Evolutionary conservation across 371 early-diverging fungal species (phyloP).

Genomic region (Nematocida major): DNA sequence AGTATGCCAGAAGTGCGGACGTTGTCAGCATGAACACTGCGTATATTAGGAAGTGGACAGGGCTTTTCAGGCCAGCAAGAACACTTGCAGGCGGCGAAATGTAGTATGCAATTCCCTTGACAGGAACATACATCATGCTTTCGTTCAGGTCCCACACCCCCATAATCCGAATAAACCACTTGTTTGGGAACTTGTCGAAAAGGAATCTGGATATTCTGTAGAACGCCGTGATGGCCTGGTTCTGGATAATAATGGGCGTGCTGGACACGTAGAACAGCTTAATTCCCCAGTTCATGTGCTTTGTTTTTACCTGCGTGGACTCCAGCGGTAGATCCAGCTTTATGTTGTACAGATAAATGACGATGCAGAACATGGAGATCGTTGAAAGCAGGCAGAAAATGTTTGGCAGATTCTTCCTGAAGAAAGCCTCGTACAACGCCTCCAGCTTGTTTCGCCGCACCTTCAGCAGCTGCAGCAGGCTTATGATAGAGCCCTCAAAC

Average conservation of each 20-base stretch:
- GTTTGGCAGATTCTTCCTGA: constrained; percentile 89
- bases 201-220: constrained; percentile 90
- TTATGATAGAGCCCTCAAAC: constrained; percentile 93
- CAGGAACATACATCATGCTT: constrained; percentile 76
- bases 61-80: constrained; percentile 74
- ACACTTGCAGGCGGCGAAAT: constrained; percentile 85
- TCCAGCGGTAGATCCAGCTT: constrained; percentile 95
- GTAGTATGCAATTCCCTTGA: constrained; percentile 89
- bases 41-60: constrained; percentile 83
- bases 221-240: constrained; percentile 83
- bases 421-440: constrained; percentile 93
- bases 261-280: constrained; percentile 98
- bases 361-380: constrained; percentile 77
- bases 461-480: constrained; percentile 84
- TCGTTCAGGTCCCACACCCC: constrained; percentile 81
- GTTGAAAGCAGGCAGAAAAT: constrained; percentile 83
- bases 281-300: constrained; percentile 89
- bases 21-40: constrained; percentile 77
- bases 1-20: constrained; percentile 87
- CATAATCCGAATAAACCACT: constrained; percentile 79
- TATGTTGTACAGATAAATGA: constrained; percentile 97
- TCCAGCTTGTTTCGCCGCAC: constrained; percentile 88
- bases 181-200: constrained; percentile 83
- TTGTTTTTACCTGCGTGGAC: constrained; percentile 85
- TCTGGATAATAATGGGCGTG: constrained; percentile 98